Base-by-base conservation (phyloP, 208 protist genomes). In the Herpetomonas tarakana region DNA sequence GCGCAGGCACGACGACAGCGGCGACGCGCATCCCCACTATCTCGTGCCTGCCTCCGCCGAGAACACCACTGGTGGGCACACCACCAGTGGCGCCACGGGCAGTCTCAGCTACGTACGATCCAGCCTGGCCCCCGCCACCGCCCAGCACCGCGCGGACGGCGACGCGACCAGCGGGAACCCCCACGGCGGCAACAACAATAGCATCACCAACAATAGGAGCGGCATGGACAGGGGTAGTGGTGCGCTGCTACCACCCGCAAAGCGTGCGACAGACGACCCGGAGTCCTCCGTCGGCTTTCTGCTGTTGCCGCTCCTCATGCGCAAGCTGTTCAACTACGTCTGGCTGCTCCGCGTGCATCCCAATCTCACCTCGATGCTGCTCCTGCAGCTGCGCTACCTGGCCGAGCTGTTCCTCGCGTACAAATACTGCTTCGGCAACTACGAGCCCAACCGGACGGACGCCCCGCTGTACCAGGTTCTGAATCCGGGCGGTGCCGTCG, bases 341-440 rank as follows among this genome's bases (percentile, higher is more conserved):
- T 92, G 85, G 85, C 61, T 94, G 38, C 57, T 92, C 39, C 71
- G 82, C 27, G 69, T 76, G 39, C 88, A 94, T 62, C 71, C 78
- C 3, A 94, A 94, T 62, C 75, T 73, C 61, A 78, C 67, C 11
- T 73, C 76, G 9, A 91, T 85, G 24, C 47, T 94, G 54, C 65
- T 91, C 47, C 60, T 94, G 44, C 73, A 94, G 62, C 54, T 78
- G n/a, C 83, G 85, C 60, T 94, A 86, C 60, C 52, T 90, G 52
- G 71, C 76, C 18, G 85, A 94, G 75, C 52, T 91, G 0, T 92
- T 78, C 59, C 74, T 94, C 38, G 58, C 88, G 14, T 88, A 80
- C 55, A 86, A 85, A 68, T 94, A 92, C 68, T 90, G 80, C 68
- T 86, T 92, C 61, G 78, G 84, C 16, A 63, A 57, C 55, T 92